Base-by-base conservation (phyloP, 208 protist genomes). In the Trypanosoma rangeli region DNA sequence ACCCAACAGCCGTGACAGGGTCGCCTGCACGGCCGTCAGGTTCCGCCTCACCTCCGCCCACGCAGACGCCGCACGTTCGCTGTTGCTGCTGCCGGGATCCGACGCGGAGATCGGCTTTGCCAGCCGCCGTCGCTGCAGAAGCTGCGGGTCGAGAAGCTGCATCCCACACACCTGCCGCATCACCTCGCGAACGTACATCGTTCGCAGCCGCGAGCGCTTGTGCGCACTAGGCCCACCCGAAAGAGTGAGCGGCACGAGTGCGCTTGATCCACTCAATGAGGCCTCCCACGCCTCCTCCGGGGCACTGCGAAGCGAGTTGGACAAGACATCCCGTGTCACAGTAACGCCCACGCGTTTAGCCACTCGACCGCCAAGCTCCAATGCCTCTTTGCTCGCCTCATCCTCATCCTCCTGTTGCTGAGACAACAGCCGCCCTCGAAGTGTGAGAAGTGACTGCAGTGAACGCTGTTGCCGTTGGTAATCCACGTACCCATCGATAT, bases 101-200 rank as follows among this genome's bases (percentile, higher is more conserved):
- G 5, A 1, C 3, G 4, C 20, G 22, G 24, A 33, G 5, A 35
- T n/a, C 10, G 12, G 3, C 20, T 68, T 48, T 29, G 16, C 15
- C 5, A 15, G 26, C 9, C 29, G 12, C 29, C 44, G 18, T n/a
- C 5, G 3, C 24, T 33, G 46, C 16, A 74, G 16, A 3, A 63
- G 22, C n/a, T 49, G 22, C 12, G 70, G 62, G 37, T 74, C 70
- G 24, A 74, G 62, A 26, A 74, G 15, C 44, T 74, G 70, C 62
- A 74, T 68, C 20, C 70, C 70, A 29, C 70, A 74, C 8, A 74
- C 70, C 55, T 68, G 61, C 5, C 37, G 62, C 70, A 74, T 64
- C 16, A 74, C 70, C 53, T 74, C 70, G 16, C 29, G 28, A 22
- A 68, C 12, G 55, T 74, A 74, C 24, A 28, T 54, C 9, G 22